These are phyloP conservation scores for Magnolia changhungtana DNA, from an alignment of 164 flowering plant genomes.

Conservation along the genomic window DNA sequence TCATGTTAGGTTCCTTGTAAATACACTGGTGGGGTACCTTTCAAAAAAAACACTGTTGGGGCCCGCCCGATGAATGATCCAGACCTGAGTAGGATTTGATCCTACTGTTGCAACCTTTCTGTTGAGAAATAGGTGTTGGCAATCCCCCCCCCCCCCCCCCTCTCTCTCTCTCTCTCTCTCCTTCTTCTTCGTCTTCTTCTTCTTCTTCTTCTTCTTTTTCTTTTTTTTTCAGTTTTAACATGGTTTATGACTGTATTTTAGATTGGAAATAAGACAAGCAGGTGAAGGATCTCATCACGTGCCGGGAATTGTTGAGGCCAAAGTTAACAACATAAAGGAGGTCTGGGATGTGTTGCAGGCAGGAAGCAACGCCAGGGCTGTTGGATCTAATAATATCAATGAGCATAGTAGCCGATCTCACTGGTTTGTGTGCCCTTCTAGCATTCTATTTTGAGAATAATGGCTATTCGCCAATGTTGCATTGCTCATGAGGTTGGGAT, in stretches of 20 bases:
- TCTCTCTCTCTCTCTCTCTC: no score
- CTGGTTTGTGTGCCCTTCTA: conserved; percentile 41
- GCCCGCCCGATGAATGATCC: neutral
- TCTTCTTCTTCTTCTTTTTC: neutral
- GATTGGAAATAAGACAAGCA: conserved; percentile 84
- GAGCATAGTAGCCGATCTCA: conserved; percentile 96
- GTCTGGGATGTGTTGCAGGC: conserved; percentile 79
- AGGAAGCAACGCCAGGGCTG: conserved; percentile 80
- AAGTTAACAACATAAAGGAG: conserved; percentile 58
- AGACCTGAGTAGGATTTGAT: neutral
- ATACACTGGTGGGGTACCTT: no score
- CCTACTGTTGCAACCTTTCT: neutral
- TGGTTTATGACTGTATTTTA: conserved; percentile 13
- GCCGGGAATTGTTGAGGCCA: conserved; percentile 82
- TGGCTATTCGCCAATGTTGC: neutral
- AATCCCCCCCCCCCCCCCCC: no score
- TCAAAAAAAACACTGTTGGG: no score
- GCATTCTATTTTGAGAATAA: neutral
- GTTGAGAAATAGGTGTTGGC: neutral
- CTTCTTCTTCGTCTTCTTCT: neutral
- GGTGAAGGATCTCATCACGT: conserved; percentile 82
- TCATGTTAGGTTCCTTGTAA: no score
- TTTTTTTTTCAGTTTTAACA: neutral
- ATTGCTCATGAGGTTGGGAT: neutral
- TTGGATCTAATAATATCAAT: conserved; percentile 84